Evolutionary conservation across 371 early-diverging fungal species (phyloP), one percentile per base, ranked within the genome.

Genomic region (Mucor plumbeus): DNA sequence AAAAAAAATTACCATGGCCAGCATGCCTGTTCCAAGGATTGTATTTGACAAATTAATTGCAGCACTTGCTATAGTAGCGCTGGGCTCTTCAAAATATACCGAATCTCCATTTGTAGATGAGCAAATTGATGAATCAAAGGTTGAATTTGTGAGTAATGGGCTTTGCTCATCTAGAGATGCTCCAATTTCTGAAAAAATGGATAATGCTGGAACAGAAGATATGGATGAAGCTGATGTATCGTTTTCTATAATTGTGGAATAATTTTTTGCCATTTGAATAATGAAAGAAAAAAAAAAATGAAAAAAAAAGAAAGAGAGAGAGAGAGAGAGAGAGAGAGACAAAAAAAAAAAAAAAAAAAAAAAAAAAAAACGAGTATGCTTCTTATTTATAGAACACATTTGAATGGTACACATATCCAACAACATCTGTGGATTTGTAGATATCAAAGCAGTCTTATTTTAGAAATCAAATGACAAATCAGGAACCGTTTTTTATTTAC

Each of bases 1-100:
- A 19, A 17, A n/a, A 59, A 36, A 59, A 71, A 79, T 67, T 87
- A 90, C 91, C 99, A 98, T 97, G 39, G 98, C 98, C 39, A 98
- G 85, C 93, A 97, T 94, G 9, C 99, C 99, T n/a, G 94, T 87
- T 9, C 98, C 99, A 31, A 98, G 78, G 68, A 98, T 96, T 1
- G 98, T 98, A 71, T 98, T 98, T 44, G 91, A 82, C 31, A 98
- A 80, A 69, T 97, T 98, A 68, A 95, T 86, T 21, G 79, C 61
- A 38, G 75, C 76, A 61, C 84, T 82, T 1, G 71, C 34, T 4
- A 75, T 64, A 7, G 82, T 72, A 1, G 84, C 84, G 10, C 71
- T 65, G 8, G 68, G 68, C 57, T 66, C 62, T 61, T 73, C 72
- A 41, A 55, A 56, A 58, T 63, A 55, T 33, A 50, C 54, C 33